These are phyloP conservation scores for Puccinia coronata DNA, from an alignment of 1,284 basidiomycete species.

Conservation along the genomic window DNA sequence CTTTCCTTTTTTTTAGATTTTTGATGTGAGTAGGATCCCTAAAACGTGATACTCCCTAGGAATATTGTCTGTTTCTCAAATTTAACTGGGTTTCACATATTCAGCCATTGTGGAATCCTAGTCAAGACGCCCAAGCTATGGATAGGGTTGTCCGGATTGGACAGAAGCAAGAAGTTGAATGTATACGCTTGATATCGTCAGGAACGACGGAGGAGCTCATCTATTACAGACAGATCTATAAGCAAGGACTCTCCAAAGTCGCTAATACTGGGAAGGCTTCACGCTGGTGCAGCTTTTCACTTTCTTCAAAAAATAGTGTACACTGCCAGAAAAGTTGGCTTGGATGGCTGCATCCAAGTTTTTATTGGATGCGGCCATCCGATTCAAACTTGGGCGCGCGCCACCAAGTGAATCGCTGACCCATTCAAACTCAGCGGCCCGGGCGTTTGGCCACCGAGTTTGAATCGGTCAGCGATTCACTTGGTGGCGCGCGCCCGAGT, in stretches of 20 bases:
- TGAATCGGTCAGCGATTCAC: too few species aligned
- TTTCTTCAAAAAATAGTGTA: neutral
- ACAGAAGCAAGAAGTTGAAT: constrained; percentile 44
- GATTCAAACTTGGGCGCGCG: too few species aligned
- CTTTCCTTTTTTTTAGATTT: constrained; percentile 22
- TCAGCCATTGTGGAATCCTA: constrained; percentile 48
- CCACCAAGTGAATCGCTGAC: too few species aligned
- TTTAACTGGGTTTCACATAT: neutral
- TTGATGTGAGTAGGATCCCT: constrained; percentile 26
- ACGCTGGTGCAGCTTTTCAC: neutral
- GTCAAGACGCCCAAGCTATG: constrained; percentile 48
- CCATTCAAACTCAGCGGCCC: too few species aligned
- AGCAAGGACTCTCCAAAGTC: constrained; percentile 39
- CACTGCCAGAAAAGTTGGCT: too few species aligned
- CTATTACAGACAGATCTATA: constrained; percentile 48
- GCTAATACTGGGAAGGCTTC: constrained; percentile 33
- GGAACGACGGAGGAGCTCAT: constrained; percentile 42
- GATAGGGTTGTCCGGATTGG: constrained; percentile 46
- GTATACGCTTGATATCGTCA: constrained; percentile 37
- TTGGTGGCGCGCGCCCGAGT: too few species aligned
- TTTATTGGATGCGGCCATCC: too few species aligned
- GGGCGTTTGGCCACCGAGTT: too few species aligned
- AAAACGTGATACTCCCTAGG: neutral
- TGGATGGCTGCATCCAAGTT: too few species aligned
- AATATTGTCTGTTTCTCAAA: neutral